Base-by-base conservation (phyloP, 495 filamentous ascomycete genomes). In the Filosporella fistucella region DNA sequence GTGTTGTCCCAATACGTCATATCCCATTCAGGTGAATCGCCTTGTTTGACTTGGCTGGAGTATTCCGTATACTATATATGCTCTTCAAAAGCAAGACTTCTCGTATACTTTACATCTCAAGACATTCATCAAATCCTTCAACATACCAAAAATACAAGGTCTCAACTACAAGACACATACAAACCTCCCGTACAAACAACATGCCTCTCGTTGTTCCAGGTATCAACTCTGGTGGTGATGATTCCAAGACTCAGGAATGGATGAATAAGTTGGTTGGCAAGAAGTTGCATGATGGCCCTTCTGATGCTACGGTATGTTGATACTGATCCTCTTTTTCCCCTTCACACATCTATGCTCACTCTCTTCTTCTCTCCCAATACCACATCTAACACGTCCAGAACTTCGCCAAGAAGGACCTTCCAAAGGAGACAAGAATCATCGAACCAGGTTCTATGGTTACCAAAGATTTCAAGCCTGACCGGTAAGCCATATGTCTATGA, bases 161-260 rank as follows among this genome's bases (percentile, higher is more conserved):
- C 33, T 18, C 35, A 50, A 46, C 33, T 13, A 11, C 24, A 37
- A 39, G 42, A 32, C 26, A 2, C 36, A 3, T 35, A 14, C 28
- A 3, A 44, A 16, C 28, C 36, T 29, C 47, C 54, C 51, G 47
- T 36, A 23, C 45, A 46, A 26, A 43, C 72, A 84, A 58, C 32
- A 91, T 91, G 87, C 87, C 87, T 72, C 86, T 91, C 67, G 81
- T 91, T 59, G 78, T 90, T 14, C 86, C 86, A 12, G 85, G 80
- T 59, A 68, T 89, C 68, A 76, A 71, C 59, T 75, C 66, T 32
- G 47, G 28, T 34, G 32, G 29, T 14, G 70, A 63, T 43, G 60
- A 57, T 42, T 70, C 76, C 58, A 63, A 68, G 61, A 80, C 80
- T 51, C 67, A 75, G 30, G 77, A 84, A 51, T 91, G 87, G 87